Conservation (phyloP, 805 yeast genomes). For the Candida pseudoglaebosa region DNA sequence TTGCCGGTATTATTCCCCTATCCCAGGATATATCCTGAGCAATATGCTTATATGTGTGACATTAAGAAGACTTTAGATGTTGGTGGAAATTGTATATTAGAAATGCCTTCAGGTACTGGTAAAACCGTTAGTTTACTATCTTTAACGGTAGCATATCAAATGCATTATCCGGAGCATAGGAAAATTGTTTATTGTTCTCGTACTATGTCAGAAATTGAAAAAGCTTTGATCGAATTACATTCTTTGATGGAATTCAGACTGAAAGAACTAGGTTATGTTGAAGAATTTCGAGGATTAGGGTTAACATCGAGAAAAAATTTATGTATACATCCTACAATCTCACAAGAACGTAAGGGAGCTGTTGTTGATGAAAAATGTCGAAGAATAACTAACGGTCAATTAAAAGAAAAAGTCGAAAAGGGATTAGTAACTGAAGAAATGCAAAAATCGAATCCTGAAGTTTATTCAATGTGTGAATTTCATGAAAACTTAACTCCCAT, state of each 20-base stretch:
- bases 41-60: constrained; percentile 96
- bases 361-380: constrained; percentile 96
- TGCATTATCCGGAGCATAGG: constrained; percentile 90
- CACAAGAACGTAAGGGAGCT: constrained; percentile 83
- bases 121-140: constrained; percentile 91
- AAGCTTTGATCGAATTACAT: constrained; percentile 88
- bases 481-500: constrained; percentile 86
- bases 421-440: constrained; percentile 49
- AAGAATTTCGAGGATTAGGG: constrained; percentile 92
- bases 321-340: constrained; percentile 84
- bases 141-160: constrained; percentile 90
- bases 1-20: constrained; percentile 94
- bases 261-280: constrained; percentile 77
- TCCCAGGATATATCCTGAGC: constrained; percentile 96
- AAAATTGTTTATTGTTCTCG: constrained; percentile 97
- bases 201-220: constrained; percentile 98
- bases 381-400: constrained; percentile 87
- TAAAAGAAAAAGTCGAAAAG: constrained; percentile 58
- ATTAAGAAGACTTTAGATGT: constrained; percentile 90
- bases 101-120: constrained; percentile 99
- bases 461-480: constrained; percentile 60
- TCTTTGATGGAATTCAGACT: constrained; percentile 84
- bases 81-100: constrained; percentile 93
- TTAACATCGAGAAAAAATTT: constrained; percentile 90
- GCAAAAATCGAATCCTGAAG: constrained; percentile 40